phyloP scores from a whole-genome alignment of 192 early-diverging fungal species.

The Gonapodya prolifera region DNA sequence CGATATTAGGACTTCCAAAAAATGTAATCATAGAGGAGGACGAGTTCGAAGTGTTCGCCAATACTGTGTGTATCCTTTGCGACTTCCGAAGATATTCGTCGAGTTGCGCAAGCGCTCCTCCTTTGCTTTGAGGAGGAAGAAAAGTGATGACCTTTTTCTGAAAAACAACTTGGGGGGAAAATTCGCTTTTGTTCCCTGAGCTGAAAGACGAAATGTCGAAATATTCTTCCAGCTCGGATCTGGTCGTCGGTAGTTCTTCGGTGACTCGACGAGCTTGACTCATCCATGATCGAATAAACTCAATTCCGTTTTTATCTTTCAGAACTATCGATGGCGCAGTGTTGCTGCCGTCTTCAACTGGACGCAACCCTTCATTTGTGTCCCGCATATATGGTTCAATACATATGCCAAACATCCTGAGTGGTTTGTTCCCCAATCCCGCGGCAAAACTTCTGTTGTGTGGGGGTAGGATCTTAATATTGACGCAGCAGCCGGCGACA shows the following conservation, averaged over 20 bases:
- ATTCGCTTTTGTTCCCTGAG: not conserved
- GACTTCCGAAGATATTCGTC: not conserved
- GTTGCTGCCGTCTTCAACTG: too few species aligned
- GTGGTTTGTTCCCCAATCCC: constrained; percentile 18
- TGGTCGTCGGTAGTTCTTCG: constrained; percentile 22
- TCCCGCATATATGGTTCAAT: constrained; percentile 32
- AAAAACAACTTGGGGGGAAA: constrained; percentile 5
- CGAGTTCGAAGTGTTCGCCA: not conserved
- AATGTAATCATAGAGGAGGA: constrained; percentile 12
- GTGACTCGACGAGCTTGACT: constrained; percentile 35
- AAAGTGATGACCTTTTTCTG: constrained; percentile 16
- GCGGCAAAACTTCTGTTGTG: constrained; percentile 13
- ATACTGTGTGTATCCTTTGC: not conserved
- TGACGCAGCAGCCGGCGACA: constrained; percentile 19
- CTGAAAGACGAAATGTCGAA: constrained; percentile 15
- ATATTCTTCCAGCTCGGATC: constrained; percentile 14
- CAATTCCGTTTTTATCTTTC: constrained; percentile 35
- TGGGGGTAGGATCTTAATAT: constrained; percentile 21
- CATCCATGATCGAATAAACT: constrained; percentile 41
- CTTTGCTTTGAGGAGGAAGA: constrained; percentile 2
- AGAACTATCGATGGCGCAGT: not conserved
- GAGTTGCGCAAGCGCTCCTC: not conserved
- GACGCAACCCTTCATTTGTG: constrained; percentile 24
- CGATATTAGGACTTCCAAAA: constrained; percentile 31
- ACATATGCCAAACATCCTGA: constrained; percentile 36